Conservation (phyloP, 352 stramenopile genomes). For the Phytopythium boreale region DNA sequence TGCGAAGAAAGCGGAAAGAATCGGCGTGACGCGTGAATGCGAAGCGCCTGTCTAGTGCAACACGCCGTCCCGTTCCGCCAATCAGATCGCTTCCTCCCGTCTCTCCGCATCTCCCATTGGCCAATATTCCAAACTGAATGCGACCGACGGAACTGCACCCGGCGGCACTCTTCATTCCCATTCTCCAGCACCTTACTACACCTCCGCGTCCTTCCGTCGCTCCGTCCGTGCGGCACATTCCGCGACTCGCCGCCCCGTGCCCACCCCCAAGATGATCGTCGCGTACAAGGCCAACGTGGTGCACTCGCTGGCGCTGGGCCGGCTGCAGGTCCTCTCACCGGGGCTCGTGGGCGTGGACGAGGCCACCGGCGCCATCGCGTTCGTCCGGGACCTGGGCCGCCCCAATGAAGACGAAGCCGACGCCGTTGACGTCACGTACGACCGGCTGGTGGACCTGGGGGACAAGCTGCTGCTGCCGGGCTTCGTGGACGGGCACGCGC, state of each 20-base stretch:
- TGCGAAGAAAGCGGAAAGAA: no score
- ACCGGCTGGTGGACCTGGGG: slow-evolving; percentile 65
- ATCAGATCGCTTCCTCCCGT: no score
- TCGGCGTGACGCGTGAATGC: no score
- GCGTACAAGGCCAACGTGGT: slow-evolving; percentile 81
- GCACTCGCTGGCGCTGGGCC: slow-evolving; percentile 57
- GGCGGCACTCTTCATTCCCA: no score
- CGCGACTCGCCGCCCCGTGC: neutral
- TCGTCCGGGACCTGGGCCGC: slow-evolving; percentile 33
- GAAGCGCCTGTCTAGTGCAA: no score
- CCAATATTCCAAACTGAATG: no score
- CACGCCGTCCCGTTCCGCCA: no score
- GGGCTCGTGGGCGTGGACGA: slow-evolving; percentile 58
- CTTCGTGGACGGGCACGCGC: slow-evolving; percentile 93
- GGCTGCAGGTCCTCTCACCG: slow-evolving; percentile 58
- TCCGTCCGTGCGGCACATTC: neutral
- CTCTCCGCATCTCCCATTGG: no score
- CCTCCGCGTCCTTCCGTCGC: neutral
- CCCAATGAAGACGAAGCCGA: slow-evolving; percentile 4
- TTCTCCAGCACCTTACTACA: no score
- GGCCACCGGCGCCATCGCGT: slow-evolving; percentile 39
- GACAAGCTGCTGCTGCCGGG: slow-evolving; percentile 88
- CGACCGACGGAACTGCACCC: no score
- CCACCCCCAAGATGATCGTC: slow-evolving; percentile 16
- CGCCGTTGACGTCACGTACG: slow-evolving; percentile 24